These are phyloP conservation scores for Pythium insidiosum DNA, from an alignment of 352 stramenopile species.

Conservation along the genomic window DNA sequence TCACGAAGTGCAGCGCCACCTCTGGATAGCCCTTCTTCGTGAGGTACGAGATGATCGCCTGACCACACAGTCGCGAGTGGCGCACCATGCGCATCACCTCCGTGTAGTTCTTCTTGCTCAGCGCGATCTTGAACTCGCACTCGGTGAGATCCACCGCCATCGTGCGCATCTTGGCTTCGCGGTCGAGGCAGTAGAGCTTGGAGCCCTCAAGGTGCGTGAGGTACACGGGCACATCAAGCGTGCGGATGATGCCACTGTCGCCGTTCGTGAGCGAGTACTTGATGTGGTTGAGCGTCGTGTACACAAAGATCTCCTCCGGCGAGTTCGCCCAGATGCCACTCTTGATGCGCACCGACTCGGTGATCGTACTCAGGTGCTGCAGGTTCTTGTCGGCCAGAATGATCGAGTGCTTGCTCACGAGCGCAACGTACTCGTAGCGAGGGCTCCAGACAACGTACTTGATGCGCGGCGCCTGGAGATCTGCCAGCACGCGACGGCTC, in stretches of 20 bases:
- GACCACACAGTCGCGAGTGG: slow-evolving; percentile 93
- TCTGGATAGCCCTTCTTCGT: slow-evolving; percentile 99
- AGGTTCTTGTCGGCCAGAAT: slow-evolving; percentile 96
- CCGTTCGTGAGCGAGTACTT: slow-evolving; percentile 90
- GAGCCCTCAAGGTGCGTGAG: slow-evolving; percentile 93
- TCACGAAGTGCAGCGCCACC: slow-evolving; percentile 99
- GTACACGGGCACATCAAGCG: slow-evolving; percentile 97
- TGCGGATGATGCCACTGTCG: slow-evolving; percentile 98
- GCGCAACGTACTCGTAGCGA: slow-evolving; percentile 94
- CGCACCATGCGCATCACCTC: slow-evolving; percentile 99
- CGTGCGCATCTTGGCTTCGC: slow-evolving; percentile 94
- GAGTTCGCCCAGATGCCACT: slow-evolving; percentile 90
- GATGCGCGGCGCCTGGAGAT: slow-evolving; percentile 94
- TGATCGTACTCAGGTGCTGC: slow-evolving; percentile 96
- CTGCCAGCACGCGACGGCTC: slow-evolving; percentile 92
- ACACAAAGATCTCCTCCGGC: slow-evolving; percentile 94
- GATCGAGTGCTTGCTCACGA: slow-evolving; percentile 97
- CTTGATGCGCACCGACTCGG: slow-evolving; percentile 96
- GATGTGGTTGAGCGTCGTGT: slow-evolving; percentile 96
- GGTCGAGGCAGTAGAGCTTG: slow-evolving; percentile 95
- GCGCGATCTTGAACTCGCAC: slow-evolving; percentile 97
- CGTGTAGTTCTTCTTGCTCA: slow-evolving; percentile 94
- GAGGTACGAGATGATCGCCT: slow-evolving; percentile 98
- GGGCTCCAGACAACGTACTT: slow-evolving; percentile 98
- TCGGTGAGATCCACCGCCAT: slow-evolving; percentile 98